These are phyloP conservation scores for Nigrospora osmanthi DNA, from an alignment of 2,329 filamentous ascomycete genomes.

Conservation along the genomic window DNA sequence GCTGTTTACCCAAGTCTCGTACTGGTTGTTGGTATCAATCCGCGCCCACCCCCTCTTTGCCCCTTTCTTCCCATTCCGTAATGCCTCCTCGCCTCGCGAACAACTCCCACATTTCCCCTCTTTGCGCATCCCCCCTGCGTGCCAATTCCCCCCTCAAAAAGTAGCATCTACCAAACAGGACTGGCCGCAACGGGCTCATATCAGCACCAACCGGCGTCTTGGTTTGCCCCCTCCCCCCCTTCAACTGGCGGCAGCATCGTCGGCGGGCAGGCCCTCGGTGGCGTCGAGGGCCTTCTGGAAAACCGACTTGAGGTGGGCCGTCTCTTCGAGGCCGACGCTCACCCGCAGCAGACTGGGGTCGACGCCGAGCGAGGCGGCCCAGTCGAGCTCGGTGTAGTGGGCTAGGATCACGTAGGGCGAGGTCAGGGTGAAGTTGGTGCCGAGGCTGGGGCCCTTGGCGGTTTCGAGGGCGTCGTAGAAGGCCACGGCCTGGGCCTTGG, in stretches of 20 bases:
- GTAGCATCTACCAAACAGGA: no score
- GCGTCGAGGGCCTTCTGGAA: constrained; percentile 66
- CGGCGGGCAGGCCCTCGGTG: constrained; percentile 23
- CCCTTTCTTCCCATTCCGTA: no score
- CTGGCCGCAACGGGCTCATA: no score
- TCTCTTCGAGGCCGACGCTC: constrained; percentile 84
- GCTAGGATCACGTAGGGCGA: constrained; percentile 89
- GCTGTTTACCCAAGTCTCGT: no score
- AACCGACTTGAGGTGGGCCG: constrained; percentile 51
- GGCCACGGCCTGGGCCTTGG: constrained; percentile 59
- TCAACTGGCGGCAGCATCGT: background rate
- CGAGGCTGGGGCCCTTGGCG: constrained; percentile 87
- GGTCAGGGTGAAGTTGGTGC: constrained; percentile 91
- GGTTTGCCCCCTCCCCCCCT: no score
- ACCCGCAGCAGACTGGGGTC: constrained; percentile 74
- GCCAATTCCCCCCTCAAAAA: no score
- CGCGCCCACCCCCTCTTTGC: no score
- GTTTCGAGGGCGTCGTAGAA: constrained; percentile 86
- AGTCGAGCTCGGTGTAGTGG: constrained; percentile 87
- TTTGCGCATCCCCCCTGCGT: no score
- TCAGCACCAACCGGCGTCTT: no score
- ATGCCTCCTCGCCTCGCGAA: no score
- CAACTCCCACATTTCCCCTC: no score
- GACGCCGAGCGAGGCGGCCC: constrained; percentile 77
- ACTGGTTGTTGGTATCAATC: no score